These are phyloP conservation scores for Penicillium capsulatum DNA, from an alignment of 2,329 filamentous ascomycete species.

Conservation along the genomic window DNA sequence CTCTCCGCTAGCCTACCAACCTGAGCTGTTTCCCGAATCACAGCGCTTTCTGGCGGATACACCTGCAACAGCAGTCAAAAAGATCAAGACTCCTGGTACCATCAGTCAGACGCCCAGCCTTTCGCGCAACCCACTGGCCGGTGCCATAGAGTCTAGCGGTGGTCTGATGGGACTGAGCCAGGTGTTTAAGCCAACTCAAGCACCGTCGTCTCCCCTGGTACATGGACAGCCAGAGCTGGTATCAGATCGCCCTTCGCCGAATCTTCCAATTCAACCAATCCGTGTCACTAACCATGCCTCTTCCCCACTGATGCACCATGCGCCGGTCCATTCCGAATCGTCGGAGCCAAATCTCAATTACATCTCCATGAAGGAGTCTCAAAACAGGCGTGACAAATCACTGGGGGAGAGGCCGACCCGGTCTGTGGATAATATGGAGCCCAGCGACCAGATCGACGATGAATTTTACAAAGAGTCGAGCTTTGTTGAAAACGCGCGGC, in stretches of 20 bases:
- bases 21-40: conserved; percentile 45
- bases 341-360: conserved; percentile 44
- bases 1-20: conserved; percentile 36
- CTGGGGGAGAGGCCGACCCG: conserved; percentile 31
- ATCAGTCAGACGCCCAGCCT: conserved; percentile 37
- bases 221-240: conserved; percentile 36
- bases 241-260: conserved; percentile 49
- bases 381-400: conserved; percentile 38
- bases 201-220: conserved; percentile 44
- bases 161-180: conserved; percentile 46
- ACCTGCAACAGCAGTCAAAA: conserved; percentile 38
- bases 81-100: conserved; percentile 25
- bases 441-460: conserved; percentile 37
- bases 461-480: conserved; percentile 45
- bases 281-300: conserved; percentile 34
- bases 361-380: conserved; percentile 46
- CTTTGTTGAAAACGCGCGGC: conserved; percentile 32
- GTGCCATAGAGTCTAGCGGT: conserved; percentile 33
- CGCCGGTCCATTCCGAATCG: conserved; percentile 34
- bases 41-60: conserved; percentile 45
- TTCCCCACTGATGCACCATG: conserved; percentile 33
- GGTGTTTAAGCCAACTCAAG: conserved; percentile 48
- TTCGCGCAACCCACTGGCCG: conserved; percentile 42
- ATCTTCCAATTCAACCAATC: conserved; percentile 42
- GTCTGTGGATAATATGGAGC: conserved; percentile 34